Conservation (phyloP, 768 basidiomycete genomes). For the Suillus alpinus region DNA sequence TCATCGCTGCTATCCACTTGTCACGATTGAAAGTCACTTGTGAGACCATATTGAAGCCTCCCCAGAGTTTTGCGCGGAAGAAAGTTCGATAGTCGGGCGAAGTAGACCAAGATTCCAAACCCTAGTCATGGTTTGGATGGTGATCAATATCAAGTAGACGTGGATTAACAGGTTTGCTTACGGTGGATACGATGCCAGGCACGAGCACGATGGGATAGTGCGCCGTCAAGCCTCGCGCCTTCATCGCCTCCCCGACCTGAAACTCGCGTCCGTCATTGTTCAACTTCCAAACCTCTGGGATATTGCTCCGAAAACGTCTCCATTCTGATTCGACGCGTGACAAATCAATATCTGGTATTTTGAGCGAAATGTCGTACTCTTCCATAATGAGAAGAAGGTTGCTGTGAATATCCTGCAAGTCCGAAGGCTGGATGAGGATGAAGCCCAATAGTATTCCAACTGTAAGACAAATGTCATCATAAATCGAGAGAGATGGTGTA, state of each 20-base stretch:
- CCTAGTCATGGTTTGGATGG: conserved; percentile 34
- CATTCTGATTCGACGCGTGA: conserved; percentile 72
- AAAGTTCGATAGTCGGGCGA: conserved; percentile 79
- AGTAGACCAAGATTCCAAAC: conserved; percentile 93
- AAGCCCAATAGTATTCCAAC: conserved; percentile 68
- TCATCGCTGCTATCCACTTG: conserved; percentile 86
- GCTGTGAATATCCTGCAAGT: conserved; percentile 66
- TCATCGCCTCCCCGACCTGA: conserved; percentile 67
- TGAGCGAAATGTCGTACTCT: conserved; percentile 66
- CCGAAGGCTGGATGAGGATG: conserved; percentile 61
- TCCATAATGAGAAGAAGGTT: conserved; percentile 65
- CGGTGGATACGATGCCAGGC: conserved; percentile 88
- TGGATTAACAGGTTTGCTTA: conserved; percentile 29
- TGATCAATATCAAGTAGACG: neutral
- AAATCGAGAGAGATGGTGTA: neutral
- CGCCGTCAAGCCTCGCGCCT: conserved; percentile 61
- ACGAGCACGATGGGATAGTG: conserved; percentile 81
- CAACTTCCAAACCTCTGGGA: conserved; percentile 82
- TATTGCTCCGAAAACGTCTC: conserved; percentile 59
- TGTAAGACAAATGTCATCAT: conserved; percentile 24
- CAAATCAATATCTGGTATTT: conserved; percentile 63
- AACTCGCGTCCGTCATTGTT: conserved; percentile 81
- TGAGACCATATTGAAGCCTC: conserved; percentile 78
- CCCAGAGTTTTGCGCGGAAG: conserved; percentile 89
- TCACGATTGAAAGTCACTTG: conserved; percentile 83